Evolutionary conservation across 75 land plant genomes (phyloP).

Genomic region (Adiantum capillusveneris): DNA sequence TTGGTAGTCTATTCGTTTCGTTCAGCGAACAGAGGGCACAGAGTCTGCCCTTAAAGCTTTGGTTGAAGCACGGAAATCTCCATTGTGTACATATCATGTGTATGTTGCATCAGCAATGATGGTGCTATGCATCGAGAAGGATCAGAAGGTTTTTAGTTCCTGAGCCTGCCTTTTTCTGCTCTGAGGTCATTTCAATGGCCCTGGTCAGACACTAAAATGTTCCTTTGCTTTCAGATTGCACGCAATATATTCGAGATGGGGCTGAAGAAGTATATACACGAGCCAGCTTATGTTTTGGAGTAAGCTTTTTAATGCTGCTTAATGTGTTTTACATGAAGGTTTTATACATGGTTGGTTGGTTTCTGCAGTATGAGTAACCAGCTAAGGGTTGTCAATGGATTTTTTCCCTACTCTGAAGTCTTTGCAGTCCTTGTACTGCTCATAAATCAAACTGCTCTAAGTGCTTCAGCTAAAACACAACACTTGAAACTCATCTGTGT

Average conservation of each 20-base stretch:
- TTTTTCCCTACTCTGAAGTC: no score
- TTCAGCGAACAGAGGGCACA: constrained; percentile 92
- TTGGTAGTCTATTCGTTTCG: constrained; percentile 83
- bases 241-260: constrained; percentile 95
- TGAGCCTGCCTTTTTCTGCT: constrained; percentile 1
- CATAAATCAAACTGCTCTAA: no score
- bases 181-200: not conserved
- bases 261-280: constrained; percentile 80
- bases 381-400: no score
- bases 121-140: constrained; percentile 94
- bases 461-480: no score
- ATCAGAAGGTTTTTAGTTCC: constrained; percentile 64
- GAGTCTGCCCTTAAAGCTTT: constrained; percentile 95
- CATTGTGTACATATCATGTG: constrained; percentile 89
- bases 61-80: constrained; percentile 77
- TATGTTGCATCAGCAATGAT: constrained; percentile 96
- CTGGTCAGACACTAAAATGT: not conserved
- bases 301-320: no score
- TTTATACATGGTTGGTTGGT: no score
- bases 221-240: constrained; percentile 58
- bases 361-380: no score
- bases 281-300: constrained; percentile 89
- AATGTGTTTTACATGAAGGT: no score
- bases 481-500: no score
- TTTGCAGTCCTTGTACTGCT: no score